Percentiles rank a stretch among this genome's conserved stretches.
Evolutionary conservation across 352 stramenopile genomes (phyloP).

Genomic region (Achlya hypogyna): DNA sequence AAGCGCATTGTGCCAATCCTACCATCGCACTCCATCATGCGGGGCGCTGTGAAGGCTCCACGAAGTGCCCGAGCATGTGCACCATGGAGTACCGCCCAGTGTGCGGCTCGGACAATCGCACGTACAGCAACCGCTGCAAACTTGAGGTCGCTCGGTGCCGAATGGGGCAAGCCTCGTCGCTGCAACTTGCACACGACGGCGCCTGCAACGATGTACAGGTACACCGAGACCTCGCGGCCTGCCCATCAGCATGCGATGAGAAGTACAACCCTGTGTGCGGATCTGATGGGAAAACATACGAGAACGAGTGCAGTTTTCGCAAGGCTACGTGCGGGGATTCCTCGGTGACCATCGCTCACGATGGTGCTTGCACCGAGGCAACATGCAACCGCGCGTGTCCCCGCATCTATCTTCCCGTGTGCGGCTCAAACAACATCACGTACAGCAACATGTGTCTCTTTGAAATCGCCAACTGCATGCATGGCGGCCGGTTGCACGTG

Average conservation of each 20-base stretch:
- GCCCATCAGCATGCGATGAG: not conserved
- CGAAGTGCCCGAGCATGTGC: not conserved
- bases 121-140: slow-evolving; percentile 31
- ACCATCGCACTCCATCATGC: slow-evolving; percentile 15
- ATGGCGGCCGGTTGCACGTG: not conserved
- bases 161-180: not conserved
- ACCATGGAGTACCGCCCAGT: slow-evolving; percentile 19
- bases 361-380: slow-evolving; percentile 1
- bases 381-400: not conserved
- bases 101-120: slow-evolving; percentile 27
- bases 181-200: not conserved
- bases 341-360: not conserved
- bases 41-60: not conserved
- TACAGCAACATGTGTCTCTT: slow-evolving; percentile 48
- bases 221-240: not conserved
- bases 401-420: slow-evolving; percentile 27
- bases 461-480: slow-evolving; percentile 19
- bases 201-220: not conserved
- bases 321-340: slow-evolving; percentile 13
- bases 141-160: slow-evolving; percentile 25
- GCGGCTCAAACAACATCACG: slow-evolving; percentile 41
- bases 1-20: slow-evolving; percentile 19
- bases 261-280: slow-evolving; percentile 15
- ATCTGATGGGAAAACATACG: slow-evolving; percentile 23
- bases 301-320: slow-evolving; percentile 23